Evolutionary conservation across 2,329 filamentous ascomycete genomes (phyloP), one percentile per base, ranked within the genome.

Genomic region (Zelopaecilomyces penicillatus): DNA sequence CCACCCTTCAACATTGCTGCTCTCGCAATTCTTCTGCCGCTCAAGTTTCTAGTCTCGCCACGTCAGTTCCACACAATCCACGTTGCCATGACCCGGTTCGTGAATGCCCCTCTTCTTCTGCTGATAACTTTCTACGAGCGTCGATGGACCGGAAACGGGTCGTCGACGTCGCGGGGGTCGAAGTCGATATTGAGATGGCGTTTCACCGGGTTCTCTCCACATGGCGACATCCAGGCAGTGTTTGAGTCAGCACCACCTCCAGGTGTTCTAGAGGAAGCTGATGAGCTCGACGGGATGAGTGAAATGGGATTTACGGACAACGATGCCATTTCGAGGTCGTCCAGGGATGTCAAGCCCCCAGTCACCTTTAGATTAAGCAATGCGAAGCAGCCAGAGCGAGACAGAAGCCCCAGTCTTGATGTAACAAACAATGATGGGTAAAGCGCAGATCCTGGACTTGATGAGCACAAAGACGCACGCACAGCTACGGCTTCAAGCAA

Each of bases 41-140:
- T 87, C 28, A 85, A 84, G 54, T 74, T 81, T 53, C 52, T 80
- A 12, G 64, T 83, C 7, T 73, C 76, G 0, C 74, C 79, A 2
- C 71, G 78, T 12, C 77, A 76, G 66, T 87, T 87, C 54, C 83
- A 87, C 65, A 80, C 81, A 53, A 72, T 85, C 59, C 85, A 87
- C 58, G 82, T 87, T 43, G 75, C 76, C 42, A 68, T 76, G 3
- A 76, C 85, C 6, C 74, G 81, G 5, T 61, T 73, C 1, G 67
- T 85, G 48, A 87, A 87, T 57, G 70, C 75, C 4, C 82, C 82
- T 0, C 65, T 82, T 2, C 67, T 87, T 2, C 62, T 86, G 1
- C 54, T 77, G 11, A 78, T 87, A 39, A 70, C 73, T 5, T 63
- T 79, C 30, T 74, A 80, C 55, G 83, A 87, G 62, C 73, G 83